Evolutionary conservation across 192 early-diverging fungal genomes (phyloP), one percentile per base, ranked within the genome.

Genomic region (Backusella australiensis): DNA sequence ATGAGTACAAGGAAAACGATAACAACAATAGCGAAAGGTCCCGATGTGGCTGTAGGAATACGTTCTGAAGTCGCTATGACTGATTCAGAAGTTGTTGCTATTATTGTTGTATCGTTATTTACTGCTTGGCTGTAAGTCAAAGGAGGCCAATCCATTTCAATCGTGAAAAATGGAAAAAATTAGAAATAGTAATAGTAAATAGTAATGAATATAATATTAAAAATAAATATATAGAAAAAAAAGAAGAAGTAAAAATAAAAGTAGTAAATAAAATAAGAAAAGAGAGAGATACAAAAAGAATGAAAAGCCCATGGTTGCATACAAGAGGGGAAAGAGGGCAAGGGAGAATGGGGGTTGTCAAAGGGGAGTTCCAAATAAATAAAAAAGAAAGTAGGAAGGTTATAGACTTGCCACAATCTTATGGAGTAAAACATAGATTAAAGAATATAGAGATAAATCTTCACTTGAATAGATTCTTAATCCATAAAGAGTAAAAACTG

Each of bases 251-350:
- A 68, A 68, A 32, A 38, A 68, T 14, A n/a, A 34, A 8, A 38
- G 17, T 38, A 56, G 11, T 34, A 46, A 21, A 35, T n/a, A 46
- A 72, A 53, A 72, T 19, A 14, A 12, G 32, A 71, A 29, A 71
- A 34, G 34, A 52, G 35, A 69, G 11, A 68, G 67, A 4, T 36
- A 69, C 68, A 69, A 35, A 69, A 69, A 39, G 34, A 36, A 23
- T 39, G 68, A 69, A 69, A 39, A 69, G 14, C 21, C 68, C 21
- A 59, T 59, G 56, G 56, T 59, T 59, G 56, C 56, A 59, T 59
- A 59, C 56, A 29, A 59, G 23, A 63, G 56, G 56, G 56, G 23
- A 29, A 49, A 63, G 56, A 63, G 56, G 56, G 56, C 56, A 63
- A 63, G 56, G 53, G 56, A 26, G 23, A 29, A 63, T 63, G 56